A percentile compares a stretch with the other conserved stretches of the same genome.
phyloP scores from a whole-genome alignment of 2,329 filamentous ascomycete genomes.

The Verticillium dahliae region DNA sequence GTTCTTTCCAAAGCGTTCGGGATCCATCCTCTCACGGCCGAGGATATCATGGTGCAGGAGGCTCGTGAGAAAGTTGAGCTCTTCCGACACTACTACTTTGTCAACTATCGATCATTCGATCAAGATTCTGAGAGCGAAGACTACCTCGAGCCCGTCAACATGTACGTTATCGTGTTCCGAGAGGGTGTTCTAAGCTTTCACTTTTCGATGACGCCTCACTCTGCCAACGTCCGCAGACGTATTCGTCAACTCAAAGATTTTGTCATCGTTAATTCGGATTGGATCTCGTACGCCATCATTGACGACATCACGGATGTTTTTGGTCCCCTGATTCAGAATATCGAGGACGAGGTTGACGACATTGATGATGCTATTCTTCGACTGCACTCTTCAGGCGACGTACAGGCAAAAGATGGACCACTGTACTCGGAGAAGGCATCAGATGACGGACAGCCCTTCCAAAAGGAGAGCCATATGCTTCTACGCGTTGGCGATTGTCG shows the following conservation, averaged over 20 bases:
- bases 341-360: constrained; percentile 94
- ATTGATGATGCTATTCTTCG: constrained; percentile 89
- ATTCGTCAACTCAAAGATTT: constrained; percentile 94
- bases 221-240: constrained; percentile 87
- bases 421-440: constrained; percentile 37
- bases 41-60: constrained; percentile 97
- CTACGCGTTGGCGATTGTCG: constrained; percentile 86
- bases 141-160: constrained; percentile 91
- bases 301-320: constrained; percentile 98
- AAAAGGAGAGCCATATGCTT: constrained; percentile 72
- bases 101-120: constrained; percentile 97
- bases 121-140: constrained; percentile 85
- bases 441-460: constrained; percentile 36
- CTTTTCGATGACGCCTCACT: constrained; percentile 92
- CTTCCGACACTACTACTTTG: constrained; percentile 96
- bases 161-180: constrained; percentile 95
- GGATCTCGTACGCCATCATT: constrained; percentile 97
- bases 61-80: constrained; percentile 96
- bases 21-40: constrained; percentile 89
- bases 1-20: constrained; percentile 86
- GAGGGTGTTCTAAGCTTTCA: constrained; percentile 96
- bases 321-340: constrained; percentile 81
- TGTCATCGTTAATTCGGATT: constrained; percentile 85
- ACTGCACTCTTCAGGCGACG: constrained; percentile 59
- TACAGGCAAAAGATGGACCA: constrained; percentile 26